These are phyloP conservation scores for Meira miltonrushii DNA, from an alignment of 1,284 basidiomycete genomes.

Conservation along the genomic window DNA sequence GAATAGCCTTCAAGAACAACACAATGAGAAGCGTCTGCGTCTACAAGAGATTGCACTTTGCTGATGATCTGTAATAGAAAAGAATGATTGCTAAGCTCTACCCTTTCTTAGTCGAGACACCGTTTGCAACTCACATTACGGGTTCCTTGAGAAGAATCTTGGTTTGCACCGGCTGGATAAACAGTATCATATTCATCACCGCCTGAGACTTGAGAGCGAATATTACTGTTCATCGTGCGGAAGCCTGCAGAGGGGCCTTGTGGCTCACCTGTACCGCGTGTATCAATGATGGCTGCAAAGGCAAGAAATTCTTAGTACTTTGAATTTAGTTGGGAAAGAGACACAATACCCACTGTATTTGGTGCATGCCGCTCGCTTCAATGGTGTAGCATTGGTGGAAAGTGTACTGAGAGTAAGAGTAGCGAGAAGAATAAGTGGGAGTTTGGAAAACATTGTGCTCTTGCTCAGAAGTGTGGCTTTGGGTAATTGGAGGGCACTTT, in stretches of 20 bases:
- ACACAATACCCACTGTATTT: background rate
- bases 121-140: constrained; percentile 21
- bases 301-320: background rate
- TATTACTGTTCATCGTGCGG: constrained; percentile 25
- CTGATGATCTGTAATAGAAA: constrained; percentile 17
- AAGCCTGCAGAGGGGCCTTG: constrained; percentile 41
- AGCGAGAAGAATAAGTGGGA: background rate
- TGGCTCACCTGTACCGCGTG: constrained; percentile 46
- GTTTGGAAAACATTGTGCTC: no score
- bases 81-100: no score
- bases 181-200: constrained; percentile 44
- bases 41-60: constrained; percentile 9
- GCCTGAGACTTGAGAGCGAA: constrained; percentile 19
- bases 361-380: background rate
- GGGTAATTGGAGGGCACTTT: no score
- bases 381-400: background rate
- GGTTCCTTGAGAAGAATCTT: constrained; percentile 35
- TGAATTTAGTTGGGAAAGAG: background rate
- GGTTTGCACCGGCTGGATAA: constrained; percentile 38
- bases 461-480: no score
- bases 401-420: background rate
- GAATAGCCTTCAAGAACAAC: constrained; percentile 33
- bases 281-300: constrained; percentile 36
- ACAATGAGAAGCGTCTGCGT: constrained; percentile 19
- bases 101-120: no score